A percentile compares a stretch with the other conserved stretches of the same genome.
Conservation (phyloP, 2,329 filamentous ascomycete species). For the Cercospora sesami region DNA sequence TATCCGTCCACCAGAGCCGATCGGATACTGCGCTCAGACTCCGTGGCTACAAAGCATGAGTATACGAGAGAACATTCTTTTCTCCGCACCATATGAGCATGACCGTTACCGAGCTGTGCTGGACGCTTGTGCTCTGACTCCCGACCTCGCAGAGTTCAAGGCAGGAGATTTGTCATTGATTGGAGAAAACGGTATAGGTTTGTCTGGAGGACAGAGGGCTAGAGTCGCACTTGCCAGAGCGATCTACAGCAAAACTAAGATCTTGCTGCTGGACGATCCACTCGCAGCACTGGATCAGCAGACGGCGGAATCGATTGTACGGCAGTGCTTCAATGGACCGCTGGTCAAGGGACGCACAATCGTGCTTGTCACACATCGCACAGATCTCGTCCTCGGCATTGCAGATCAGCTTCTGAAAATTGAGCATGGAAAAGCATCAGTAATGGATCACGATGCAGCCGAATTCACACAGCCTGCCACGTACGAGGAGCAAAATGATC, state of each 20-base stretch:
- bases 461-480: conserved; percentile 3
- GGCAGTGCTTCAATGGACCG: conserved; percentile 57
- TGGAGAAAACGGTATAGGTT: conserved; percentile 49
- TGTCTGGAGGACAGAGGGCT: conserved; percentile 52
- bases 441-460: conserved; percentile 31
- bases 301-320: conserved; percentile 62
- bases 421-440: conserved; percentile 55
- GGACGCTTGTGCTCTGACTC: conserved; percentile 61
- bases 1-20: conserved; percentile 55
- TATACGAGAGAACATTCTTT: conserved; percentile 67
- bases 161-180: conserved; percentile 60
- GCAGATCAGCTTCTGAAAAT: conserved; percentile 75
- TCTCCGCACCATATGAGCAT: conserved; percentile 67
- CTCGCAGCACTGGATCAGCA: conserved; percentile 57
- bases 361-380: conserved; percentile 65
- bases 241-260: conserved; percentile 48
- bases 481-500: conserved; percentile 17
- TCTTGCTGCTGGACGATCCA: conserved; percentile 51
- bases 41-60: conserved; percentile 71
- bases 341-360: conserved; percentile 56
- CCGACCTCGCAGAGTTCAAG: conserved; percentile 63
- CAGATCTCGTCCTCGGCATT: conserved; percentile 69
- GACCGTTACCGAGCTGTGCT: conserved; percentile 67
- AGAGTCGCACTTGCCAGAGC: conserved; percentile 52
- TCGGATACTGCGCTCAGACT: conserved; percentile 65